phyloP scores from a whole-genome alignment of 1,139 yeast genomes.

The Pneumocystis wakefieldiae region DNA sequence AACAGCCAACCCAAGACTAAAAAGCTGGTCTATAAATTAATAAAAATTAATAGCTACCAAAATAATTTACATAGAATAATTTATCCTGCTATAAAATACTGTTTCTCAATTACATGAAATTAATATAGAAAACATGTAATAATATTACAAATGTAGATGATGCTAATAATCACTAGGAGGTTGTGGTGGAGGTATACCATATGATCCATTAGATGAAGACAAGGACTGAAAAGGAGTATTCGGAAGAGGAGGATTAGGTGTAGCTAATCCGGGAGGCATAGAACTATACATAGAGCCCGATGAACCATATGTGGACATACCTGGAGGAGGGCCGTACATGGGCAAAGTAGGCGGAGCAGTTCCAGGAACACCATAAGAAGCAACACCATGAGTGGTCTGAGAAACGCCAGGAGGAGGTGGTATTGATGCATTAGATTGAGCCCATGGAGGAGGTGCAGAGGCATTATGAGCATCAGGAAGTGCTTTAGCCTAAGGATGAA shows the following conservation, averaged over 20 bases:
- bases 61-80: background rate
- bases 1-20: background rate
- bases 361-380: conserved; percentile 7
- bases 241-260: background rate
- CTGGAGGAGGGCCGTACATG: background rate
- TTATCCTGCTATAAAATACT: background rate
- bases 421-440: background rate
- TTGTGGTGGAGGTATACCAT: background rate
- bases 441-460: conserved; percentile 12
- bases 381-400: background rate
- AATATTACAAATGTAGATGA: background rate
- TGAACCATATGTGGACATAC: background rate
- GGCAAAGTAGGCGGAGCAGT: background rate
- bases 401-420: conserved; percentile 7
- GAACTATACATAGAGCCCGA: background rate
- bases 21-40: background rate
- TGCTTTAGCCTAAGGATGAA: conserved; percentile 6
- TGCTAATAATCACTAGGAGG: background rate
- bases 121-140: background rate
- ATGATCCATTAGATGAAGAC: background rate
- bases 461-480: conserved; percentile 6
- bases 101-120: background rate
- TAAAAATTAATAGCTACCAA: background rate
- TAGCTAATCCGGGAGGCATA: background rate
- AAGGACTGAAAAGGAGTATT: background rate